phyloP scores from a whole-genome alignment of 2,329 filamentous ascomycete species.

The Mariannaea sp. region DNA sequence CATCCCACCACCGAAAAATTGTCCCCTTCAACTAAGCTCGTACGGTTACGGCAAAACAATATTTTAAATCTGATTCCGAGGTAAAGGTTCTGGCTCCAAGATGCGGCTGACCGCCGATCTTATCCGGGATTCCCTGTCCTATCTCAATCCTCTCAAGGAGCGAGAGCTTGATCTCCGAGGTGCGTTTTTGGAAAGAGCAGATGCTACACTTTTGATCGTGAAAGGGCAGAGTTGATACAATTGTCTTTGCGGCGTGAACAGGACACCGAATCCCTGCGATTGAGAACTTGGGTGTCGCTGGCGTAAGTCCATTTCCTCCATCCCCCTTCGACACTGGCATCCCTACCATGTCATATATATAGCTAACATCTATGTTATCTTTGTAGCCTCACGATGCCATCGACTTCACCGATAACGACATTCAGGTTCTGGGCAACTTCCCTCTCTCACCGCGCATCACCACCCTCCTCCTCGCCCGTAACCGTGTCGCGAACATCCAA shows the following conservation, averaged over 20 bases:
- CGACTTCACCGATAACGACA: conserved; percentile 98
- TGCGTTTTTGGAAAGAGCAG: conserved; percentile 94
- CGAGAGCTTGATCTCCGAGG: conserved; percentile 99
- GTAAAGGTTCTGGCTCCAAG: conserved; percentile 41
- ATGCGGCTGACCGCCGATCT: conserved; percentile 98
- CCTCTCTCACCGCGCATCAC: conserved; percentile 86
- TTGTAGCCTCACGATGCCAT: conserved; percentile 89
- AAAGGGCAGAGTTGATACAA: conserved; percentile 81
- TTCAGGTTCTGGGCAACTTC: conserved; percentile 87
- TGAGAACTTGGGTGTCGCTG: conserved; percentile 95
- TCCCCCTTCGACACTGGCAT: neutral
- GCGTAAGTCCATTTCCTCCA: conserved; percentile 61
- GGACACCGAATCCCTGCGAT: conserved; percentile 97
- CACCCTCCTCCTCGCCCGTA: conserved; percentile 86
- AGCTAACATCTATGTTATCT: conserved; percentile 11
- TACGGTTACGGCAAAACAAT: neutral
- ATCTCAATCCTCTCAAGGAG: conserved; percentile 98
- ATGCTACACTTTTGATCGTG: conserved; percentile 76
- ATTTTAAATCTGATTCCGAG: conserved; percentile 28
- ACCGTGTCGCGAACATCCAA: conserved; percentile 84
- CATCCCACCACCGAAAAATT: conserved; percentile 5
- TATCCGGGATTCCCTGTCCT: conserved; percentile 92
- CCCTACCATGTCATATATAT: neutral
- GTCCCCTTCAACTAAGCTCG: neutral
- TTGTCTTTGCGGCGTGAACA: conserved; percentile 60